Conservation (phyloP, 2,329 filamentous ascomycete species). For the Penicillium sp. region DNA sequence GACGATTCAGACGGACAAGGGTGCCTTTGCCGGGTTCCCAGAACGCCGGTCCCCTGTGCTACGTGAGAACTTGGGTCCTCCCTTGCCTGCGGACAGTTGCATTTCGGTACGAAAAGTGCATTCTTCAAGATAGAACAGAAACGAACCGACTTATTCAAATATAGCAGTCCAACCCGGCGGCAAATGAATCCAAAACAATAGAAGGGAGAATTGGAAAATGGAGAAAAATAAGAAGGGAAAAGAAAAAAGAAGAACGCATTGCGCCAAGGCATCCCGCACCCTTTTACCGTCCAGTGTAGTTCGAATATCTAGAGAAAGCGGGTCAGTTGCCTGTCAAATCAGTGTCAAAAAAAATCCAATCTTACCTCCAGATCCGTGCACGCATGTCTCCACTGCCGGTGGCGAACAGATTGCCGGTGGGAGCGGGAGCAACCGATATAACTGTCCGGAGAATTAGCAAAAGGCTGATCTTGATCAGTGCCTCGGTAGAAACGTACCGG, state of each 20-base stretch:
- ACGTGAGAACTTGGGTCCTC: neutral
- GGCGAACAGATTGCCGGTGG: constrained; percentile 80
- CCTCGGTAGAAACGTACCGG: constrained; percentile 48
- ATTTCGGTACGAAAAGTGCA: constrained; percentile 3
- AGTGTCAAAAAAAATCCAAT: constrained; percentile 3
- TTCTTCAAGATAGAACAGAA: constrained; percentile 7
- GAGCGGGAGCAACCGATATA: constrained; percentile 93
- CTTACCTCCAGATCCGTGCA: constrained; percentile 88
- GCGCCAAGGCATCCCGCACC: constrained; percentile 32
- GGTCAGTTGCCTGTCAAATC: constrained; percentile 8
- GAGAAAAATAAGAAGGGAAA: constrained; percentile 9
- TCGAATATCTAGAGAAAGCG: constrained; percentile 31
- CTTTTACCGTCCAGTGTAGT: constrained; percentile 37
- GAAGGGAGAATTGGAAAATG: neutral
- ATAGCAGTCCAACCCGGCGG: constrained; percentile 11
- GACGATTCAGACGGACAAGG: constrained; percentile 16
- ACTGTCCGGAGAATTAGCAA: constrained; percentile 49
- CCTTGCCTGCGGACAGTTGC: constrained; percentile 2
- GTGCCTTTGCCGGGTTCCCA: constrained; percentile 7
- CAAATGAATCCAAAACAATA: constrained; percentile 12
- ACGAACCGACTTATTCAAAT: constrained; percentile 12
- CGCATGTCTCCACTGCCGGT: constrained; percentile 97
- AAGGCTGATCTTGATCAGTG: neutral
- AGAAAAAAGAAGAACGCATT: constrained; percentile 27
- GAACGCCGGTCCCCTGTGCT: neutral